phyloP scores from a whole-genome alignment of 2,329 filamentous ascomycete species.

The Talaromyces sp. region DNA sequence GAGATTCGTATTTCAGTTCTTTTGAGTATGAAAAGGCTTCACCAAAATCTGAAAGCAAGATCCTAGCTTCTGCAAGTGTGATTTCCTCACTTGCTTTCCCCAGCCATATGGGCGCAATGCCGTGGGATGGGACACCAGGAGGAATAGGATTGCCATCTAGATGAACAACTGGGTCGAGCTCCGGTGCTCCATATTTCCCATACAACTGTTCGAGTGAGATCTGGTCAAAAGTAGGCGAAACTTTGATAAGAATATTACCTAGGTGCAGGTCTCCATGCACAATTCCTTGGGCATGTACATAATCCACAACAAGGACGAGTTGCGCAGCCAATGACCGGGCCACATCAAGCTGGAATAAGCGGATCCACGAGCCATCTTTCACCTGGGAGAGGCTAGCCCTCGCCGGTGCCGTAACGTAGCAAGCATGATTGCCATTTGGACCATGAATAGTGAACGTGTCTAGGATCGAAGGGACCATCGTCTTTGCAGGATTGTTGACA shows the following conservation, averaged over 20 bases:
- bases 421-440: conserved; percentile 25
- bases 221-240: conserved; percentile 17
- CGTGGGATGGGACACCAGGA: conserved; percentile 27
- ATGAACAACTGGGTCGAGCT: conserved; percentile 13
- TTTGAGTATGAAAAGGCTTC: conserved; percentile 29
- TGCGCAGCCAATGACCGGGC: conserved; percentile 25
- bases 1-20: conserved; percentile 23
- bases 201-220: conserved; percentile 20
- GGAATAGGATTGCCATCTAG: conserved; percentile 22
- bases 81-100: conserved; percentile 30
- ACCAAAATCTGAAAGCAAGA: conserved; percentile 34
- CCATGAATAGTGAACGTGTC: conserved; percentile 22
- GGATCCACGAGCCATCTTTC: conserved; percentile 21
- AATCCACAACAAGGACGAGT: conserved; percentile 28
- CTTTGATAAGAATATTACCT: conserved; percentile 32
- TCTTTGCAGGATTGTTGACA: neutral
- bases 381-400: conserved; percentile 18
- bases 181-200: neutral
- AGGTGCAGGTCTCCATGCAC: conserved; percentile 35
- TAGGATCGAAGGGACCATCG: conserved; percentile 17
- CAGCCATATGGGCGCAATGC: conserved; percentile 31
- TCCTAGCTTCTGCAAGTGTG: conserved; percentile 23
- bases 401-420: conserved; percentile 19
- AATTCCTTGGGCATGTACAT: conserved; percentile 26
- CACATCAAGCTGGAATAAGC: conserved; percentile 22